phyloP scores from a whole-genome alignment of 805 yeast genomes.

The Diddensiella caesifluorescens region DNA sequence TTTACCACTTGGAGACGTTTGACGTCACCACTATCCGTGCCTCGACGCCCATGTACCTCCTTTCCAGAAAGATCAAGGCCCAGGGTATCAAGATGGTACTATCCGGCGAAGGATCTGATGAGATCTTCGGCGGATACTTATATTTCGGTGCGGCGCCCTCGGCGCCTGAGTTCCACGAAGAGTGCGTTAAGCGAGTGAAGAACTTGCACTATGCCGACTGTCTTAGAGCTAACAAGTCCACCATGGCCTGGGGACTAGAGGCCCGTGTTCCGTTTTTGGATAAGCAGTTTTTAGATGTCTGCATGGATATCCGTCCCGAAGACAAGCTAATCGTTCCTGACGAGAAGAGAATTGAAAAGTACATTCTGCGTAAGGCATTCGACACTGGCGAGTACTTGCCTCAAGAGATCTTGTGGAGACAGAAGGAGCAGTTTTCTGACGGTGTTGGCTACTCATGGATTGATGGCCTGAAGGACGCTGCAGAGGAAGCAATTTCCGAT shows the following conservation, averaged over 20 bases:
- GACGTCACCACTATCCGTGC: conserved; percentile 99
- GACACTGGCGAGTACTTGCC: conserved; percentile 94
- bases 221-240: conserved; percentile 97
- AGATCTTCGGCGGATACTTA: conserved; percentile 96
- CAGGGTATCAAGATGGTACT: conserved; percentile 99
- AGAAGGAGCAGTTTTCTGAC: conserved; percentile 98
- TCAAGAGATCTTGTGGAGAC: conserved; percentile 96
- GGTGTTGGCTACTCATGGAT: conserved; percentile 99
- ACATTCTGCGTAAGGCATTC: conserved; percentile 94
- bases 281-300: conserved; percentile 80
- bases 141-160: conserved; percentile 97
- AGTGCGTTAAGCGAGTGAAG: conserved; percentile 92
- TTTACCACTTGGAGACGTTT: conserved; percentile 91
- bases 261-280: conserved; percentile 99
- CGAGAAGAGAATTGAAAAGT: conserved; percentile 71
- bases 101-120: conserved; percentile 99
- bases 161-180: conserved; percentile 88
- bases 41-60: conserved; percentile 96
- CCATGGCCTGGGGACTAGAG: conserved; percentile 99
- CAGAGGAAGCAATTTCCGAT: conserved; percentile 79
- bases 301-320: conserved; percentile 91
- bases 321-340: conserved; percentile 84
- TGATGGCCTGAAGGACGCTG: conserved; percentile 93
- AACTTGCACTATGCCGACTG: conserved; percentile 97
- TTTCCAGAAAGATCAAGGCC: conserved; percentile 96